Evolutionary conservation across 495 filamentous ascomycete species (phyloP).

Genomic region (Evernia prunastri): DNA sequence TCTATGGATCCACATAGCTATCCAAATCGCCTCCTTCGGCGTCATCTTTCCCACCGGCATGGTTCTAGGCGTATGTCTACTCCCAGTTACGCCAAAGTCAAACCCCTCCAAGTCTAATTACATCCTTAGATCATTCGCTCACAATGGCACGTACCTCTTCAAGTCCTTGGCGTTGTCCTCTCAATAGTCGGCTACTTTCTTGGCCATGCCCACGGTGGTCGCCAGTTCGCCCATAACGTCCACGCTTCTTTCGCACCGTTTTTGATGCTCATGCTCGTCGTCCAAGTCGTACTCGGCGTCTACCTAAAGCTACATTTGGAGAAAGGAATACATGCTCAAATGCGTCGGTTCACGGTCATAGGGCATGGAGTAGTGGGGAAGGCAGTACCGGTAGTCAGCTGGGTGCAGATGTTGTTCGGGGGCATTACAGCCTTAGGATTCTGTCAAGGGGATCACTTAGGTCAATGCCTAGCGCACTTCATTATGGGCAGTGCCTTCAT

Average conservation of each 20-base stretch:
- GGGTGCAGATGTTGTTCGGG: slow-evolving; percentile 96
- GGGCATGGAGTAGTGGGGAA: slow-evolving; percentile 81
- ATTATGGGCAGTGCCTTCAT: slow-evolving; percentile 99
- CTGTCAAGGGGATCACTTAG: slow-evolving; percentile 83
- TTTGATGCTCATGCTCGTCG: slow-evolving; percentile 69
- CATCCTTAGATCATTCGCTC: slow-evolving; percentile 70
- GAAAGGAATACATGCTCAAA: slow-evolving; percentile 69
- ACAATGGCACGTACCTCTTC: slow-evolving; percentile 90
- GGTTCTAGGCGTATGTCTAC: slow-evolving; percentile 74
- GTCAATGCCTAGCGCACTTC: slow-evolving; percentile 93
- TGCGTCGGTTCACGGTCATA: slow-evolving; percentile 64
- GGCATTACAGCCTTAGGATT: slow-evolving; percentile 93
- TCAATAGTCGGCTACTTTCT: slow-evolving; percentile 83
- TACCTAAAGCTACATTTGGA: slow-evolving; percentile 88
- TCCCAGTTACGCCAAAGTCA: slow-evolving; percentile 5
- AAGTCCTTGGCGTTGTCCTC: slow-evolving; percentile 65
- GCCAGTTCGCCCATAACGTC: slow-evolving; percentile 77
- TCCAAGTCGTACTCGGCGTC: slow-evolving; percentile 72
- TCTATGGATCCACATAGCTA: slow-evolving; percentile 88
- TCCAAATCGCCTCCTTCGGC: slow-evolving; percentile 84
- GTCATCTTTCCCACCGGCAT: slow-evolving; percentile 90
- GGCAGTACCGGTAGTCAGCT: slow-evolving; percentile 74
- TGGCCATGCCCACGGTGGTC: slow-evolving; percentile 82
- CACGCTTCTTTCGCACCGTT: slow-evolving; percentile 74
- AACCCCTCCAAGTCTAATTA: background rate